phyloP scores from a whole-genome alignment of 2,329 filamentous ascomycete species.

The Cladophialophora psammophila region DNA sequence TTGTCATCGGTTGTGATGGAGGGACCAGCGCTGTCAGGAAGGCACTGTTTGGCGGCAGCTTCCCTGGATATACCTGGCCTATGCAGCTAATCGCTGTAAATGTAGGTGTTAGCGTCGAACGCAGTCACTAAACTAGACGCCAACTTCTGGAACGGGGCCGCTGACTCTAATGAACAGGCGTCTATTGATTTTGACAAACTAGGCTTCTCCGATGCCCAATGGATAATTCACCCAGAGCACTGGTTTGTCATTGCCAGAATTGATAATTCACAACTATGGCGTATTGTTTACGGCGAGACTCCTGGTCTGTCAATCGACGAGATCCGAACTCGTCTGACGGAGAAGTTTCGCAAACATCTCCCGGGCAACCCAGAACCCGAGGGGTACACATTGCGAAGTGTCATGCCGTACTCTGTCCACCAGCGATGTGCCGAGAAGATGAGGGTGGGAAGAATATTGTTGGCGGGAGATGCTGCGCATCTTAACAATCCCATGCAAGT shows the following conservation, averaged over 20 bases:
- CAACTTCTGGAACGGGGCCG: background rate
- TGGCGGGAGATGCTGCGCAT: slow-evolving; percentile 69
- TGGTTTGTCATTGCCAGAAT: slow-evolving; percentile 69
- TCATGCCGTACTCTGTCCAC: slow-evolving; percentile 68
- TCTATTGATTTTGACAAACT: slow-evolving; percentile 30
- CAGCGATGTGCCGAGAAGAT: slow-evolving; percentile 66
- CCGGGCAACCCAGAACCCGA: slow-evolving; percentile 65
- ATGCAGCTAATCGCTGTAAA: slow-evolving; percentile 25
- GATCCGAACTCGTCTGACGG: slow-evolving; percentile 59
- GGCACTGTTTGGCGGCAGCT: slow-evolving; percentile 29
- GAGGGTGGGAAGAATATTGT: slow-evolving; percentile 62
- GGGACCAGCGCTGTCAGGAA: slow-evolving; percentile 50
- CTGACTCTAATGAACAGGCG: background rate
- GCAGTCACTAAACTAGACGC: background rate
- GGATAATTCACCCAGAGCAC: slow-evolving; percentile 68
- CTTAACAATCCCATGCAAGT: slow-evolving; percentile 23
- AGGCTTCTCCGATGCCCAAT: slow-evolving; percentile 43
- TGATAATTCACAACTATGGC: slow-evolving; percentile 62
- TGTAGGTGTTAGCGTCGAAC: slow-evolving; percentile 10
- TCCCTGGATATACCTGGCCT: slow-evolving; percentile 27
- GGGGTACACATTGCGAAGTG: slow-evolving; percentile 64
- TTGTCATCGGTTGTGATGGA: slow-evolving; percentile 55
- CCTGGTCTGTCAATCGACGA: slow-evolving; percentile 61
- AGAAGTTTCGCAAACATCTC: slow-evolving; percentile 64
- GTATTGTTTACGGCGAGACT: slow-evolving; percentile 68